Base-by-base conservation (phyloP, 805 yeast species). In the Myxozyma monticola region DNA sequence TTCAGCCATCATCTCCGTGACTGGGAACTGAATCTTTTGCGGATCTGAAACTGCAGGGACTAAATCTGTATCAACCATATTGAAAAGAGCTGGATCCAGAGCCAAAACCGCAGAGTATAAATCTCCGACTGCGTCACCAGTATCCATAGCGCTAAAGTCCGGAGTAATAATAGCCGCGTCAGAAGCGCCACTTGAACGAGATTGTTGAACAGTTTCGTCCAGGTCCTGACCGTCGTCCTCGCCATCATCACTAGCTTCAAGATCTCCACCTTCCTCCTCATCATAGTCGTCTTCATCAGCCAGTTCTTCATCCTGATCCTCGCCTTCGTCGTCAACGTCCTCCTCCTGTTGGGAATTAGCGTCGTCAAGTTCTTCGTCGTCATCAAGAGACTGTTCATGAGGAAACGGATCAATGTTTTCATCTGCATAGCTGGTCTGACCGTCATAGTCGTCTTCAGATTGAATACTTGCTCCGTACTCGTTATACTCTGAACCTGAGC, bases 401-500 rank as follows among this genome's bases (percentile, higher is more conserved):
- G 17, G 21, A 2, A 6, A 21, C 1, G 51, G 51, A 22, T 36
- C 46, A 20, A 41, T 26, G 36, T 48, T 48, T 24, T 48, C 52
- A 33, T 48, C 48, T 12, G 31, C 42, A 30, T 47, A 47, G n/a
- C n/a, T n/a, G n/a, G n/a, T n/a, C n/a, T n/a, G n/a, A 12, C 22
- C 36, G 12, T 45, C 48, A 10, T 36, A 38, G 30, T 38, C 52
- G 25, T 43, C 48, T 24, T 44, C 48, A 26, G 39, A 29, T 14
- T 31, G 12, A 9, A 21, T 34, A 25, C 45, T 41, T 6, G 31
- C 51, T 7, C 37, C 43, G n/a, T 42, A n/a, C n/a, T 29, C 35
- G 26, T 38, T 34, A 21, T 37, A 43, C 41, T 48, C 52, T 21
- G 52, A 48, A 10, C 48, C 52, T 2, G 52, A 48, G 14, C 44